These are phyloP conservation scores for Gaeumannomyces tritici DNA, from an alignment of 2,329 filamentous ascomycete genomes.

Conservation along the genomic window DNA sequence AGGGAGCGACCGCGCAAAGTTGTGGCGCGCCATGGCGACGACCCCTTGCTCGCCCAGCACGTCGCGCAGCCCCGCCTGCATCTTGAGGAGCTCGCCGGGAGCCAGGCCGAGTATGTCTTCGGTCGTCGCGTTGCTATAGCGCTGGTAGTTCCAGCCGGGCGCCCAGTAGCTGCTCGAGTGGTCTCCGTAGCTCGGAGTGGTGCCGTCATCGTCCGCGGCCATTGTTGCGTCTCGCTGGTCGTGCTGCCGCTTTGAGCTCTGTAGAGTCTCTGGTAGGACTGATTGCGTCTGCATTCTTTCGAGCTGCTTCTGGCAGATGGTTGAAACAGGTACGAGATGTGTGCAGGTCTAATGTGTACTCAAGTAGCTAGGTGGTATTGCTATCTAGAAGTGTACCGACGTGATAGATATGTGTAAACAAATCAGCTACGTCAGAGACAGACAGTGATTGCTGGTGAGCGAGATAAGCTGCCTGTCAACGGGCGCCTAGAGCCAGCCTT, in stretches of 20 bases:
- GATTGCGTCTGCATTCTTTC: not conserved
- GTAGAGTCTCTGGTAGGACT: not conserved
- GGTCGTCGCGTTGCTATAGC: constrained; percentile 1
- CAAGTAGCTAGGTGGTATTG: too few species aligned
- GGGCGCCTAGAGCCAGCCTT: not conserved
- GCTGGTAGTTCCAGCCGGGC: constrained; percentile 1
- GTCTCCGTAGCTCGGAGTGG: not conserved
- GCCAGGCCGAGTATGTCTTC: not conserved
- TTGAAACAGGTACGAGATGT: too few species aligned
- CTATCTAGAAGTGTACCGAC: too few species aligned
- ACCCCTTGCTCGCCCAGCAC: constrained; percentile 1
- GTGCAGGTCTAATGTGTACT: too few species aligned
- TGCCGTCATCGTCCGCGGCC: not conserved
- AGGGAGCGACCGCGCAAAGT: not conserved
- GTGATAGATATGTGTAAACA: not conserved
- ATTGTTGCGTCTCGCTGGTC: not conserved
- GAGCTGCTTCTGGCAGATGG: too few species aligned
- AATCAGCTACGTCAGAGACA: not conserved
- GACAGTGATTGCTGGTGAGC: not conserved
- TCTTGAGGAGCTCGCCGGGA: constrained; percentile 1
- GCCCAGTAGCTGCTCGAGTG: constrained; percentile 6
- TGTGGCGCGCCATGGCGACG: not conserved
- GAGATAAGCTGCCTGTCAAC: not conserved
- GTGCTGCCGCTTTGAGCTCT: not conserved
- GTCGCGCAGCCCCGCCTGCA: constrained; percentile 3